Evolutionary conservation across 2,329 filamentous ascomycete species (phyloP).

Genomic region (Tolypocladium ovalisporum): DNA sequence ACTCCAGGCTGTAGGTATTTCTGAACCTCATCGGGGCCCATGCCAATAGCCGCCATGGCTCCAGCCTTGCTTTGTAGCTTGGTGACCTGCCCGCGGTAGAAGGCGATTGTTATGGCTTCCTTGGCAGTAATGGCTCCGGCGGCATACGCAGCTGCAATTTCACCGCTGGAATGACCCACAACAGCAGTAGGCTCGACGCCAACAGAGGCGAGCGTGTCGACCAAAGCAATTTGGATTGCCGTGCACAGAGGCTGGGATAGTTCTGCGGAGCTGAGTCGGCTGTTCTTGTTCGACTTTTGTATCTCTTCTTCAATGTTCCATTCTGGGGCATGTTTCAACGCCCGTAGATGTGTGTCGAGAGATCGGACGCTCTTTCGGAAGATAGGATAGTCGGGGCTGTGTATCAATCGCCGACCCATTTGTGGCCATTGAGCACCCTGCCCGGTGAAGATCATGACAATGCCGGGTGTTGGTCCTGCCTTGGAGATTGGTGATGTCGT

Average conservation of each 20-base stretch:
- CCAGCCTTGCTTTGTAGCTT: not conserved
- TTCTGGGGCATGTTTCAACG: not conserved
- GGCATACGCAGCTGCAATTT: not conserved
- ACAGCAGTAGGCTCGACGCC: not conserved
- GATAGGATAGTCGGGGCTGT: not conserved
- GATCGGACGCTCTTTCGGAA: not conserved
- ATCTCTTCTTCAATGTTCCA: not conserved
- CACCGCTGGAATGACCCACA: not conserved
- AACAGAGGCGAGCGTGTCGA: not conserved
- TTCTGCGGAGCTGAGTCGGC: not conserved
- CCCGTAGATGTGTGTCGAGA: not conserved
- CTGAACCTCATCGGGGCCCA: constrained; percentile 15
- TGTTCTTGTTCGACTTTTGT: not conserved
- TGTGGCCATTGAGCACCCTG: not conserved
- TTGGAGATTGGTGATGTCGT: not conserved
- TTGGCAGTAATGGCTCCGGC: not conserved
- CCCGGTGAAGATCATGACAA: not conserved
- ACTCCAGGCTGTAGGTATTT: constrained; percentile 9
- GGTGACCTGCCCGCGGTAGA: constrained; percentile 11
- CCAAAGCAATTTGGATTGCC: not conserved
- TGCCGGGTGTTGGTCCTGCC: not conserved
- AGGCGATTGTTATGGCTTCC: not conserved
- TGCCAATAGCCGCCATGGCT: constrained; percentile 16
- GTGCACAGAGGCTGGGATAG: not conserved
- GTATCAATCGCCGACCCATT: not conserved